phyloP scores from a whole-genome alignment of 805 yeast species.

The Saturnispora sekii region DNA sequence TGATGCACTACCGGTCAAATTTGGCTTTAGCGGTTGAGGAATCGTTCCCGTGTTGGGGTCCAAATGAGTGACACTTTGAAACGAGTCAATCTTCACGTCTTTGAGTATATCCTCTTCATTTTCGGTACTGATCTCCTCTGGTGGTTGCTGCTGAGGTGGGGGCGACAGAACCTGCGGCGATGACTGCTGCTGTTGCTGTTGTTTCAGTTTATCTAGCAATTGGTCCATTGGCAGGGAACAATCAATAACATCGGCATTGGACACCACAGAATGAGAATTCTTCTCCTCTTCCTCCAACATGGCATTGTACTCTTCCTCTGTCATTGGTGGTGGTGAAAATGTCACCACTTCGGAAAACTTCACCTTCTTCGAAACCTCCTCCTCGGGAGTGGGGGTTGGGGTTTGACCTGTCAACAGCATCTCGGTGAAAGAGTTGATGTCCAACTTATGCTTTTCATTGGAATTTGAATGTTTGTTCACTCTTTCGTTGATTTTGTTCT shows the following conservation, averaged over 20 bases:
- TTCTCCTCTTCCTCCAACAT: slow-evolving; percentile 13
- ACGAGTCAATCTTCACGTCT: slow-evolving; percentile 13
- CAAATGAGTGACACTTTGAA: slow-evolving; percentile 11
- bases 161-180: background rate
- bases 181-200: slow-evolving; percentile 7
- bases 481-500: slow-evolving; percentile 5
- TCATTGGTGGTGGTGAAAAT: slow-evolving; percentile 21
- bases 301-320: slow-evolving; percentile 6
- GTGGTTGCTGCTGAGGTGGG: slow-evolving; percentile 17
- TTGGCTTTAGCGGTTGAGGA: slow-evolving; percentile 36
- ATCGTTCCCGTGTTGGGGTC: slow-evolving; percentile 8
- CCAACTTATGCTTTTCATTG: slow-evolving; percentile 36
- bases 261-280: background rate
- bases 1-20: slow-evolving; percentile 47
- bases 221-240: slow-evolving; percentile 72
- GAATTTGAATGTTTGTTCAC: slow-evolving; percentile 7
- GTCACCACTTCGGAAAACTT: slow-evolving; percentile 63
- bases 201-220: slow-evolving; percentile 38
- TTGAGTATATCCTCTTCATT: slow-evolving; percentile 64
- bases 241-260: slow-evolving; percentile 31
- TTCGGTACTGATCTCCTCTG: slow-evolving; percentile 19
- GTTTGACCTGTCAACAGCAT: slow-evolving; percentile 75
- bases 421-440: slow-evolving; percentile 78
- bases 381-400: slow-evolving; percentile 33
- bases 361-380: slow-evolving; percentile 41